Evolutionary conservation across 768 basidiomycete genomes (phyloP), one percentile per base, ranked within the genome.

Genomic region (Paxillus involutus): DNA sequence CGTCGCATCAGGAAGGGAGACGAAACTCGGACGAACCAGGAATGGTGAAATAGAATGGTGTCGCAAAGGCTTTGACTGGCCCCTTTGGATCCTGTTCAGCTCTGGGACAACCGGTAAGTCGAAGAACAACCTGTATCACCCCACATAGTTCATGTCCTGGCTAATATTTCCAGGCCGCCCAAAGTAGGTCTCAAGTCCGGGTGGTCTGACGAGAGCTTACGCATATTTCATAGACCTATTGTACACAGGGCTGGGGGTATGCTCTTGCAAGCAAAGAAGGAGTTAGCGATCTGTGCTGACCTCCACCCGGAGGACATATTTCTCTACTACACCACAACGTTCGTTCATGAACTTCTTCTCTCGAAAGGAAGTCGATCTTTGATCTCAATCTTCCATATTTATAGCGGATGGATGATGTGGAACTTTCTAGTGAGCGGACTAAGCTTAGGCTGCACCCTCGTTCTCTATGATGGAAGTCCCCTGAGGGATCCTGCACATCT

Each of bases 351-450:
- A 16, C 35, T 36, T 33, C 35, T 36, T 33, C 19, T 44, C 14
- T n/a, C n/a, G 6, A 24, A 30, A 13, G 16, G 44, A 40, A 14
- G 32, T 36, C 29, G 10, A 49, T 52, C 33, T 49, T 47, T 40
- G 33, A 12, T 37, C 47, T 12, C 45, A 48, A 56, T 44, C 44
- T 53, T 52, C 30, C 40, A 40, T 53, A 2, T 56, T 60, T 60
- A 8, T 60, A 90, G 88, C 16, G 88, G 88, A 43, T 91, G 89
- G 90, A 92, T 93, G 89, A 91, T 92, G 90, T 92, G 86, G 84
- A 91, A 91, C 65, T 91, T 89, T 68, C 82, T 91, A 35, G 76
- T 88, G 30, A 80, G 81, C 50, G 84, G 80, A 9, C 76, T 92
- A 11, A 77, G 78, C 41, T 65, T 82, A 13, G 89, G 88, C 41